These are phyloP conservation scores for Oxyria digyna DNA, from an alignment of 148 eudicot genomes.

Conservation along the genomic window DNA sequence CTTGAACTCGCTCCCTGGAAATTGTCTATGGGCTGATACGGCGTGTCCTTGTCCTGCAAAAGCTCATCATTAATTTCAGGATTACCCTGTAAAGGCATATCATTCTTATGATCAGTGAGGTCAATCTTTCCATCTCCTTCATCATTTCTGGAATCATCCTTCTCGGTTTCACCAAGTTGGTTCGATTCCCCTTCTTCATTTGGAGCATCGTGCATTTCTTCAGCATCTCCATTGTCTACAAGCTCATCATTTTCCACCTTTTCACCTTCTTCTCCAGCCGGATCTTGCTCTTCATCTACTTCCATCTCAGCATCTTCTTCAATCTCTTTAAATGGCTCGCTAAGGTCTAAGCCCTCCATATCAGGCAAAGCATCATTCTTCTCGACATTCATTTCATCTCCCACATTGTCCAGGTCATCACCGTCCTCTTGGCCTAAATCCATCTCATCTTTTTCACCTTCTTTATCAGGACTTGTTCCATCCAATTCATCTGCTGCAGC, in stretches of 20 bases:
- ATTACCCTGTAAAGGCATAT: conserved; percentile 21
- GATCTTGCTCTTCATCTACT: conserved; percentile 29
- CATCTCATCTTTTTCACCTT: conserved; percentile 28
- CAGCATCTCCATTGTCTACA: conserved; percentile 20
- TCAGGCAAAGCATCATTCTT: conserved; percentile 52
- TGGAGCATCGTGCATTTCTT: conserved; percentile 15
- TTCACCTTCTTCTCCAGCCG: conserved; percentile 32
- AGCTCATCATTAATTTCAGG: conserved; percentile 19
- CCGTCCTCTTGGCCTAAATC: conserved; percentile 28
- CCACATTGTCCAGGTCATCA: conserved; percentile 23
- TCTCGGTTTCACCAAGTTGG: conserved; percentile 29
- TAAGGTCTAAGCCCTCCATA: conserved; percentile 39
- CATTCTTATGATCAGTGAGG: conserved; percentile 26
- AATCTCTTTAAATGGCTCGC: conserved; percentile 34
- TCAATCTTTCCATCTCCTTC: conserved; percentile 30
- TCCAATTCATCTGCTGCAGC: conserved; percentile 26
- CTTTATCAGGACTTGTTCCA: conserved; percentile 33
- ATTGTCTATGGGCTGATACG: conserved; percentile 29
- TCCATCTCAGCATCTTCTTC: conserved; percentile 45
- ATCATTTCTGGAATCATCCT: conserved; percentile 20
- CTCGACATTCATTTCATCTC: conserved; percentile 50
- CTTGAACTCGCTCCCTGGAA: conserved; percentile 22
- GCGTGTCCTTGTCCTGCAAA: conserved; percentile 29
- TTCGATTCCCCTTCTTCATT: conserved; percentile 31
- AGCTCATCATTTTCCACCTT: conserved; percentile 33